Evolutionary conservation across 768 basidiomycete species (phyloP), one percentile per base, ranked within the genome.

Genomic region (Hebeloma cylindrosporum): DNA sequence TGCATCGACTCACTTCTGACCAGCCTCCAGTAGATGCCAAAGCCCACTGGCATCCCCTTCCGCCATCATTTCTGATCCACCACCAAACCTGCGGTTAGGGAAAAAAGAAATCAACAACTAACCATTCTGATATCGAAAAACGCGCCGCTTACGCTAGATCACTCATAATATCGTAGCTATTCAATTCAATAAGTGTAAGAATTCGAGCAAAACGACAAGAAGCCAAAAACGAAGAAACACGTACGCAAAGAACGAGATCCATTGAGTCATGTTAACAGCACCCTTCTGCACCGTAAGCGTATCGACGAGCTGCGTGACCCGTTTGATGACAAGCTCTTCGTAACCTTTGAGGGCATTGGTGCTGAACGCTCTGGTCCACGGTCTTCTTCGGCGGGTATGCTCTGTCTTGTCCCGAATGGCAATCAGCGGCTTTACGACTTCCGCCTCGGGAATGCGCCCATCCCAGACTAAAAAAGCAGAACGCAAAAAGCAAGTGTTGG

Each of bases 281-380:
- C 58, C 56, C 37, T 57, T 30, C 47, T 64, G 45, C 14, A 58
- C 45, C 18, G 60, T 54, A 18, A 77, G 50, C 5, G 52, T 45
- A 7, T 72, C 71, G 7, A 74, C 61, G 1, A 79, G 63, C 47
- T 79, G 73, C 2, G 51, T 45, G 3, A 64, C 67, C 10, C 76
- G 55, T 14, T 55, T 54, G 1, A 60, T 59, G 16, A 79, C 54
- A 2, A 72, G 54, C 1, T 54, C 50, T 46, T 76, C 69, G 42
- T 78, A 79, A 11, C 69, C 73, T 51, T 72, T 73, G 27, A 81
- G 50, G 2, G 77, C 70, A 3, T 59, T 48, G 10, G 68, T 67
- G 35, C 60, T 76, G 59, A 80, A 70, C 0, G 69, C 78, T 17
- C 75, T 63, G n/a, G 70, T 71, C 78, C 78, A 80, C 2, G 73